Evolutionary conservation across 2,329 filamentous ascomycete genomes (phyloP).

Genomic region (Xylariales sp.): DNA sequence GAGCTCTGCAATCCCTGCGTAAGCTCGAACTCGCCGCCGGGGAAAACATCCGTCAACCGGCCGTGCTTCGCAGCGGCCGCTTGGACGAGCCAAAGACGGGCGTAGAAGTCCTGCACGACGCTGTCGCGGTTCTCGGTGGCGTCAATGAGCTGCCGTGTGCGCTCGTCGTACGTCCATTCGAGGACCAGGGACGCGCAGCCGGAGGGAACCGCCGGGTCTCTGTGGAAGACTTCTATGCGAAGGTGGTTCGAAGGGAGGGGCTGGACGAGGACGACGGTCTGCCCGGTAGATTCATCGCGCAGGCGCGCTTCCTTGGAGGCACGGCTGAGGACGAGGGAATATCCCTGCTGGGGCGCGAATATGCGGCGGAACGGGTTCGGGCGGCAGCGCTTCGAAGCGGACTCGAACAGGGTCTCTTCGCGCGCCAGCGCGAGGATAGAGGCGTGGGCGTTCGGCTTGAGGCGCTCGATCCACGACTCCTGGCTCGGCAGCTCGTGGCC

Average conservation of each 20-base stretch:
- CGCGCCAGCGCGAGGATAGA: slow-evolving; percentile 22
- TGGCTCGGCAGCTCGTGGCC: slow-evolving; percentile 19
- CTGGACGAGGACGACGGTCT: slow-evolving; percentile 1
- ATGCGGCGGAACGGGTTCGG: slow-evolving; percentile 28
- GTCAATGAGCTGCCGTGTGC: slow-evolving; percentile 28
- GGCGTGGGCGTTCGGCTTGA: slow-evolving; percentile 10
- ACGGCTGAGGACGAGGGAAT: slow-evolving; percentile 14
- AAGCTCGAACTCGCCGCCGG: slow-evolving; percentile 22
- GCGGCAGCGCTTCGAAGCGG: slow-evolving; percentile 25
- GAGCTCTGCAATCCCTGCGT: slow-evolving; percentile 66
- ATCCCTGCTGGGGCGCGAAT: slow-evolving; percentile 24
- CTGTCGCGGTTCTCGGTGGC: slow-evolving; percentile 19
- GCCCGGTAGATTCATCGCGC: slow-evolving; percentile 24
- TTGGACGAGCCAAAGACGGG: slow-evolving; percentile 31
- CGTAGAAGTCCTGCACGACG: slow-evolving; percentile 33
- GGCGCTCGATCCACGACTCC: slow-evolving; percentile 25
- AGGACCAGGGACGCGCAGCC: slow-evolving; percentile 28
- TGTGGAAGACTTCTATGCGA: slow-evolving; percentile 23
- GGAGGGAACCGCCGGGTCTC: slow-evolving; percentile 22
- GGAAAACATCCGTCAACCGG: slow-evolving; percentile 27
- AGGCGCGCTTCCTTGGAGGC: slow-evolving; percentile 9
- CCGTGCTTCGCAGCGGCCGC: slow-evolving; percentile 3
- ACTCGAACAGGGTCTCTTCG: slow-evolving; percentile 31
- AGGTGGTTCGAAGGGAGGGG: slow-evolving; percentile 14
- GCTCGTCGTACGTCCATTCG: slow-evolving; percentile 32